Evolutionary conservation across 2,329 filamentous ascomycete genomes (phyloP), one percentile per base, ranked within the genome.

Genomic region (Fusarium austroafricanum): DNA sequence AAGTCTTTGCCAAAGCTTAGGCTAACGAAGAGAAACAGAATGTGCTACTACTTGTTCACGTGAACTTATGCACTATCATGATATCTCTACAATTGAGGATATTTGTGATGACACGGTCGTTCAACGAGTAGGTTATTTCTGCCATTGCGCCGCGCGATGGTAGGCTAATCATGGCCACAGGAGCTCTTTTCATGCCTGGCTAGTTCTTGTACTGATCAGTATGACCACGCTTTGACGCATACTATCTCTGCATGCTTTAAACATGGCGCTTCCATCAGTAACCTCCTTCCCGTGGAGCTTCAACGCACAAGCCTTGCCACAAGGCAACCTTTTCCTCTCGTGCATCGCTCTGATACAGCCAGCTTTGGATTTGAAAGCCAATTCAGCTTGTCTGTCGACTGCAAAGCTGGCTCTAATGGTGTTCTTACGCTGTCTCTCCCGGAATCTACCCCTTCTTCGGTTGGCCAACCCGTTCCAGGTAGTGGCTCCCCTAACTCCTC

Each of bases 151-250:
- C 8, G 7, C 17, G 67, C 31, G 57, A 46, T 55, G 11, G 62
- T 70, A 29, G 71, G 61, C 64, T 71, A 35, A 71, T 33, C 6
- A 20, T 45, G 7, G 5, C 10, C 10, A 12, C 17, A 79, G 77
- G 67, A 72, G 33, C 61, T 78, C 15, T 79, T 78, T 35, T 66
- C 73, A 33, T 79, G 78, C 46, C 64, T 79, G 47, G 61, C 74
- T 42, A 68, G 56, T 31, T 69, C 70, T 14, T 79, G 77, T 45
- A 55, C 62, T n/a, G 28, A 70, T 23, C 53, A 62, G n/a, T 79
- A 79, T 33, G 76, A 75, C 17, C 58, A 65, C 35, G 76, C 77
- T 5, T 59, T 79, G n/a, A 64, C 69, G 20, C 50, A 74, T 38
- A 64, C 71, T 20, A 65, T 77, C 42, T 61, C 68, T 18, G 57